Evolutionary conservation across 2,329 filamentous ascomycete species (phyloP).

Genomic region (Nemania diffusa): DNA sequence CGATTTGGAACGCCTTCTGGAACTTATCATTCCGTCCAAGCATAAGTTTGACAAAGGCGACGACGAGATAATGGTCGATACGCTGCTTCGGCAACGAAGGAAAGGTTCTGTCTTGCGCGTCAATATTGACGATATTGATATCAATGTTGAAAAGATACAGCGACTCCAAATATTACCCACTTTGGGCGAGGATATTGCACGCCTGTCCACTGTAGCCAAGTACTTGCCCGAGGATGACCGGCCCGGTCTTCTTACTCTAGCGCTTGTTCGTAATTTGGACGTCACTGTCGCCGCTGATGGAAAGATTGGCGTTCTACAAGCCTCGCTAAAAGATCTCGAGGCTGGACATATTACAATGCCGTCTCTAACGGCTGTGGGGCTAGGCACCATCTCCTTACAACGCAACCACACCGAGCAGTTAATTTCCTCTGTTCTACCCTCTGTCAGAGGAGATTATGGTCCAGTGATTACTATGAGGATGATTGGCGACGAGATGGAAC

Average conservation of each 20-base stretch:
- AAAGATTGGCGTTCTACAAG: constrained; percentile 72
- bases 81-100: constrained; percentile 82
- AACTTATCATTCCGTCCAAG: constrained; percentile 90
- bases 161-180: constrained; percentile 75
- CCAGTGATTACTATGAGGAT: constrained; percentile 86
- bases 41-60: constrained; percentile 86
- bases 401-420: constrained; percentile 78
- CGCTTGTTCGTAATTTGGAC: constrained; percentile 71
- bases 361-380: constrained; percentile 80
- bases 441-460: constrained; percentile 42
- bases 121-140: constrained; percentile 71
- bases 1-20: constrained; percentile 84
- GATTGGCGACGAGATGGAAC: constrained; percentile 94
- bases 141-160: constrained; percentile 70
- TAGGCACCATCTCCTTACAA: constrained; percentile 69
- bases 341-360: constrained; percentile 86
- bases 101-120: constrained; percentile 86
- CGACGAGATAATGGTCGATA: constrained; percentile 95
- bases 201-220: constrained; percentile 87
- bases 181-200: constrained; percentile 81
- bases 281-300: constrained; percentile 72
- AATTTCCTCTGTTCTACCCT: constrained; percentile 63
- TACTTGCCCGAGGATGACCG: constrained; percentile 96
- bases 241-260: constrained; percentile 83
- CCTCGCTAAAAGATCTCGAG: constrained; percentile 71